These are phyloP conservation scores for Recurvomyces mirabilis DNA, from an alignment of 495 filamentous ascomycete species.

Conservation along the genomic window DNA sequence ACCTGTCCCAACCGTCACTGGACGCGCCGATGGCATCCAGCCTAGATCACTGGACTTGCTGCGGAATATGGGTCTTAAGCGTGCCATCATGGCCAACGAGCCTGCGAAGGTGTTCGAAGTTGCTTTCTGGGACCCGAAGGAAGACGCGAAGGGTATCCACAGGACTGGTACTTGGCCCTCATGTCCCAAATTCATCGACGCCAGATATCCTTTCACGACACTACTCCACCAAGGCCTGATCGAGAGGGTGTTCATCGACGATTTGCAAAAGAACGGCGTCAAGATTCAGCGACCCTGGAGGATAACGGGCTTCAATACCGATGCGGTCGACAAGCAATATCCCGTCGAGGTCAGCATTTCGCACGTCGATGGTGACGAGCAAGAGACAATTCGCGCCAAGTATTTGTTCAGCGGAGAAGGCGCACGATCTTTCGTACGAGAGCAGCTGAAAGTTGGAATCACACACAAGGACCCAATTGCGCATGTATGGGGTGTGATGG, in stretches of 20 bases:
- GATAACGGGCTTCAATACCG: slow-evolving; percentile 49
- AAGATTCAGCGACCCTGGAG: slow-evolving; percentile 52
- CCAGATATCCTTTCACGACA: slow-evolving; percentile 55
- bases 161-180: slow-evolving; percentile 52
- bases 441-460: slow-evolving; percentile 48
- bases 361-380: slow-evolving; percentile 59
- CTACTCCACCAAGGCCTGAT: slow-evolving; percentile 56
- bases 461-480: slow-evolving; percentile 53
- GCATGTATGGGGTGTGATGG: slow-evolving; percentile 40
- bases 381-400: slow-evolving; percentile 52
- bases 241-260: slow-evolving; percentile 52
- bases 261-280: slow-evolving; percentile 48
- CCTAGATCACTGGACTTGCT: slow-evolving; percentile 58
- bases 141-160: slow-evolving; percentile 42
- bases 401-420: slow-evolving; percentile 58
- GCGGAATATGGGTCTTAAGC: slow-evolving; percentile 56
- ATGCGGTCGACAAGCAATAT: slow-evolving; percentile 43
- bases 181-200: slow-evolving; percentile 55
- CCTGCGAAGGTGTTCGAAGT: slow-evolving; percentile 59
- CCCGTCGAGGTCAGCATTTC: slow-evolving; percentile 60
- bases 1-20: slow-evolving; percentile 49
- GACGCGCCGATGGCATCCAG: slow-evolving; percentile 68
- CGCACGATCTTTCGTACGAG: slow-evolving; percentile 50
- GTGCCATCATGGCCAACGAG: slow-evolving; percentile 50
- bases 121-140: slow-evolving; percentile 52